These are phyloP conservation scores for Erodium texanum DNA, from an alignment of 441 rosid genomes.

Conservation along the genomic window DNA sequence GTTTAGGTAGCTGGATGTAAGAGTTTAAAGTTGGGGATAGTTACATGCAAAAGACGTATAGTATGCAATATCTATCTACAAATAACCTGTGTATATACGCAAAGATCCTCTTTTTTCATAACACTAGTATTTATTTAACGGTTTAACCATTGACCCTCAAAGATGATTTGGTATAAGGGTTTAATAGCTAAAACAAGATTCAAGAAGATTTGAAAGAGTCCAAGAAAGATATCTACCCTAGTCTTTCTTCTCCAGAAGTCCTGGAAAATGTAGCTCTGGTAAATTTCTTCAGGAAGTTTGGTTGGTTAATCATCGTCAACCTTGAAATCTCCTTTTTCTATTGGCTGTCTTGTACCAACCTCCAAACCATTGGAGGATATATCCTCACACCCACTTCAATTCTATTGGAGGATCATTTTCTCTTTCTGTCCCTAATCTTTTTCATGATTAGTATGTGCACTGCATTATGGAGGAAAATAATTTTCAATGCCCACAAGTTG, in stretches of 20 bases:
- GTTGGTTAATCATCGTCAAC: conserved; percentile 24
- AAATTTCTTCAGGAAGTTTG: conserved; percentile 14
- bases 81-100: neutral
- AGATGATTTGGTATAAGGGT: neutral
- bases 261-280: neutral
- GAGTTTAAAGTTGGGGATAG: too few species aligned
- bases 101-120: neutral
- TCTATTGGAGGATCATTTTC: conserved; percentile 1
- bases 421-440: neutral
- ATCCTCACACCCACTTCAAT: conserved; percentile 1
- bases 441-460: neutral
- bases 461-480: conserved; percentile 4
- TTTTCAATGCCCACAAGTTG: conserved; percentile 4
- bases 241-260: neutral
- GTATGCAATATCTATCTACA: too few species aligned
- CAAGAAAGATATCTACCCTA: neutral
- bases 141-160: neutral
- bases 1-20: too few species aligned
- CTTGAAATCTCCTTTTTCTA: conserved; percentile 14
- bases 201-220: neutral
- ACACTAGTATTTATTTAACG: too few species aligned
- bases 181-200: neutral
- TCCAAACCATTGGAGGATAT: conserved; percentile 32
- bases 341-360: conserved; percentile 21
- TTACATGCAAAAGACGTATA: too few species aligned